A percentile compares a stretch with the other conserved stretches of the same genome.
These are phyloP conservation scores for Karstenula rhodostoma DNA, from an alignment of 2,329 filamentous ascomycete species.

Conservation along the genomic window DNA sequence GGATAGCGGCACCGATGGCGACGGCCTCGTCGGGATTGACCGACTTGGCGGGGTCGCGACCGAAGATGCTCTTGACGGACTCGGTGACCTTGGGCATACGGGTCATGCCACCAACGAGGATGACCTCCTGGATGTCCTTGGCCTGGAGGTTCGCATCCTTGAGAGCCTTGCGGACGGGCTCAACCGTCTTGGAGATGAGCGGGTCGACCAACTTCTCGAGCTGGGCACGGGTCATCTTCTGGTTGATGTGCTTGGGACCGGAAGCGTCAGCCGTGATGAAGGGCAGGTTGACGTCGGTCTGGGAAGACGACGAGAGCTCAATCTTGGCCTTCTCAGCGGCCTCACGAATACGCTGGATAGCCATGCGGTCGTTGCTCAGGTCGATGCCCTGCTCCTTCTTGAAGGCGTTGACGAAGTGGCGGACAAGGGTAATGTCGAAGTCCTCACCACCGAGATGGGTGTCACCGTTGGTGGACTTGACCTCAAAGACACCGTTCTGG, in stretches of 20 bases:
- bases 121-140: constrained; percentile 96
- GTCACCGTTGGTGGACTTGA: constrained; percentile 99
- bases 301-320: constrained; percentile 91
- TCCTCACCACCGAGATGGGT: constrained; percentile 98
- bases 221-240: constrained; percentile 89
- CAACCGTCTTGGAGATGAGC: constrained; percentile 83
- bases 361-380: constrained; percentile 92
- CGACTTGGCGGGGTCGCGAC: constrained; percentile 94
- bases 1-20: constrained; percentile 94
- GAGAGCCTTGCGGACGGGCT: constrained; percentile 93
- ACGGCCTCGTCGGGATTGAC: constrained; percentile 99
- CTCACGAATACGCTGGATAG: constrained; percentile 98
- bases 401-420: constrained; percentile 92
- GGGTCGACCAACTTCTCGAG: constrained; percentile 93
- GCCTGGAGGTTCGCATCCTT: constrained; percentile 93
- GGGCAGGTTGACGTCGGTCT: constrained; percentile 97
- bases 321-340: constrained; percentile 99
- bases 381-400: constrained; percentile 96
- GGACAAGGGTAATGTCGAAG: constrained; percentile 94
- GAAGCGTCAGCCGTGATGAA: constrained; percentile 98
- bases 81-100: constrained; percentile 99
- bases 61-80: constrained; percentile 96
- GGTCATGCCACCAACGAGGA: constrained; percentile 98
- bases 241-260: constrained; percentile 98
- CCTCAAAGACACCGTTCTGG: constrained; percentile 97